phyloP scores from a whole-genome alignment of 2,329 filamentous ascomycete genomes.

The Fusarium gaditjirri region DNA sequence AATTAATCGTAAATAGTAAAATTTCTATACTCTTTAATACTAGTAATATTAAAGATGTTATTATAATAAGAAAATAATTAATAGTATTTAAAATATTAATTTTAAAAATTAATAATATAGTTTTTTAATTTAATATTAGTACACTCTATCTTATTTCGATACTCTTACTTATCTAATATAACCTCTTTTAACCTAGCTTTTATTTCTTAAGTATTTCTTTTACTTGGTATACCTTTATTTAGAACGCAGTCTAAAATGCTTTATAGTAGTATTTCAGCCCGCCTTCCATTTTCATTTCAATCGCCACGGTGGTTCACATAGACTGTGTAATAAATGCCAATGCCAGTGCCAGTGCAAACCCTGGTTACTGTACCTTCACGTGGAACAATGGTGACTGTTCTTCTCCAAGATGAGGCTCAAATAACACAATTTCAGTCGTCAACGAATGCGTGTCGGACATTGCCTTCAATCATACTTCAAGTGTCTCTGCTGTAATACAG shows the following conservation, averaged over 20 bases:
- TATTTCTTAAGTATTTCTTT: fast-evolving
- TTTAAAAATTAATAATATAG: too few species aligned
- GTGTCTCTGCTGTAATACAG: fast-evolving
- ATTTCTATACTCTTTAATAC: too few species aligned
- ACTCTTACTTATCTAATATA: not conserved
- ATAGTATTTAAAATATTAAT: too few species aligned
- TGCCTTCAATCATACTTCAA: not conserved
- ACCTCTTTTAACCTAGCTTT: fast-evolving
- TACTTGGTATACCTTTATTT: fast-evolving
- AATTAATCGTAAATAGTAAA: not conserved
- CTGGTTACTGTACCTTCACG: not conserved
- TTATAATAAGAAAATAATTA: too few species aligned
- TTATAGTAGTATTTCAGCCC: fast-evolving
- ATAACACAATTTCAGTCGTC: not conserved
- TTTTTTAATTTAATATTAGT: not conserved
- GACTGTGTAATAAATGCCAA: not conserved
- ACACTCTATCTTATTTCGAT: fast-evolving
- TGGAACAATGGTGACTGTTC: not conserved
- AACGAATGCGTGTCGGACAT: fast-evolving
- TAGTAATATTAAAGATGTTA: too few species aligned
- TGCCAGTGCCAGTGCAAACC: not conserved
- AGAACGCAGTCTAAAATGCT: fast-evolving
- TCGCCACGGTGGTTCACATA: not conserved
- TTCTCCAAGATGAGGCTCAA: not conserved
- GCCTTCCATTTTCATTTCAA: not conserved